These are phyloP conservation scores for Synchytrium microbalum DNA, from an alignment of 371 early-diverging fungal genomes.

Conservation along the genomic window DNA sequence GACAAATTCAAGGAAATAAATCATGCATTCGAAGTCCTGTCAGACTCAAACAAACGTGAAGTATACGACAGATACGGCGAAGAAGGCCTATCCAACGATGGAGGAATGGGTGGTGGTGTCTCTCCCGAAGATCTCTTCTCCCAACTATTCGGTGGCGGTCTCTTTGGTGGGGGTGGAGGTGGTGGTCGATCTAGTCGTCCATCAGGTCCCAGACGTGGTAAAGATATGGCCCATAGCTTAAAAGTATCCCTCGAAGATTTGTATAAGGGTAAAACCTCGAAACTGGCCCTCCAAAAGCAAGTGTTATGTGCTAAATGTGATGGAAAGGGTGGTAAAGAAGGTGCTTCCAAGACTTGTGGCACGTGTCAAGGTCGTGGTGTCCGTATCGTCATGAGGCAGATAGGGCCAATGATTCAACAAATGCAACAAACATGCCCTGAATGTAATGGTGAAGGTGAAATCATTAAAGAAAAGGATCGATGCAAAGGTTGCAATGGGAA, in stretches of 20 bases:
- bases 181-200: constrained; percentile 38
- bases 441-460: constrained; percentile 84
- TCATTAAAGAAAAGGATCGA: constrained; percentile 75
- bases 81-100: constrained; percentile 62
- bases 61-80: constrained; percentile 84
- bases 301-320: constrained; percentile 58
- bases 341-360: constrained; percentile 57
- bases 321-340: constrained; percentile 63
- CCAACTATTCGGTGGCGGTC: constrained; percentile 75
- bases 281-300: constrained; percentile 63
- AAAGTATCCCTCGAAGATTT: constrained; percentile 80
- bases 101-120: constrained; percentile 50
- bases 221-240: constrained; percentile 61
- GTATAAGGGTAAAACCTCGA: constrained; percentile 78
- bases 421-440: constrained; percentile 87
- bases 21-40: constrained; percentile 92
- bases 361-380: constrained; percentile 88
- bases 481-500: constrained; percentile 82
- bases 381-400: constrained; percentile 78
- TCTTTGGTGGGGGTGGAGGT: constrained; percentile 42
- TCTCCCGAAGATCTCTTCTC: constrained; percentile 79
- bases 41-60: constrained; percentile 77
- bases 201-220: constrained; percentile 63
- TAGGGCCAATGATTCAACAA: constrained; percentile 97
- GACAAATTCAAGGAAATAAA: constrained; percentile 59